A percentile compares a stretch with the other conserved stretches of the same genome.
These are phyloP conservation scores for Mycosarcoma mackinlayi DNA, from an alignment of 1,284 basidiomycete species.

Conservation along the genomic window DNA sequence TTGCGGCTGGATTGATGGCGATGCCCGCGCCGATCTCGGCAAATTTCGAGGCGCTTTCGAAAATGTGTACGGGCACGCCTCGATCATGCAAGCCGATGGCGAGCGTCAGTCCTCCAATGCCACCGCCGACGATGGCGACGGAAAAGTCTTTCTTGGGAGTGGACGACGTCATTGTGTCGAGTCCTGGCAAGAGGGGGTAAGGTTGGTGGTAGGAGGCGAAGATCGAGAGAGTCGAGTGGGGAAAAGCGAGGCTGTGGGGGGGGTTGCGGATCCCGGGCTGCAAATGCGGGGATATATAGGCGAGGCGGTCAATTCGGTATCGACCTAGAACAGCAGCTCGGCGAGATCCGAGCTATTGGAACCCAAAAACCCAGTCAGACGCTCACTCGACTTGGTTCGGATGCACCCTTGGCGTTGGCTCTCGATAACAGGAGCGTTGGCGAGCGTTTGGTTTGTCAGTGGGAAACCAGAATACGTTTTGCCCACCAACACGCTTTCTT, in stretches of 20 bases:
- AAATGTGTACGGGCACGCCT: constrained; percentile 36
- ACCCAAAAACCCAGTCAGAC: no score
- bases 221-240: background rate
- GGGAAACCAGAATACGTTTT: no score
- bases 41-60: constrained; percentile 44
- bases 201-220: background rate
- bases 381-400: no score
- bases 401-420: no score
- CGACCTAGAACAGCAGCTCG: no score
- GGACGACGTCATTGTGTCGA: background rate
- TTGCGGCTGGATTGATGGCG: constrained; percentile 29
- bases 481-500: no score
- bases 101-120: constrained; percentile 50
- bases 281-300: constrained; percentile 8
- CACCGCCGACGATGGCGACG: constrained; percentile 49
- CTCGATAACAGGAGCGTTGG: no score
- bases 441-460: no score
- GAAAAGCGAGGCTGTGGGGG: background rate
- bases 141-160: constrained; percentile 35
- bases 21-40: constrained; percentile 52
- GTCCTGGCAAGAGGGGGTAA: no score
- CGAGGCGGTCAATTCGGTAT: no score
- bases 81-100: constrained; percentile 38
- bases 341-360: no score
- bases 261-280: no score